These are phyloP conservation scores for Serendipita vermifera DNA, from an alignment of 768 basidiomycete species.

Conservation along the genomic window DNA sequence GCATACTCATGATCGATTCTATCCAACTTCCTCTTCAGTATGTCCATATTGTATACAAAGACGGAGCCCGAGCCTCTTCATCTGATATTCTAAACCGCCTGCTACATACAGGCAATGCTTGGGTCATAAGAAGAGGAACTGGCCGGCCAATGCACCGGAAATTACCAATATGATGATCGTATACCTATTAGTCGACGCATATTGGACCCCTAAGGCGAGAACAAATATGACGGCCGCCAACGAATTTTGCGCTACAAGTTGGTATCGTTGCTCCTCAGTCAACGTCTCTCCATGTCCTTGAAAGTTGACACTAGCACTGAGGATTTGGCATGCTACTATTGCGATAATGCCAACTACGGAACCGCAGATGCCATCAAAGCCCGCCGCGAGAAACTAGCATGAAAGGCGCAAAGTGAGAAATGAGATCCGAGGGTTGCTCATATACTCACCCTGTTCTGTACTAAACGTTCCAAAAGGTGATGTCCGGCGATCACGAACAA, in stretches of 20 bases:
- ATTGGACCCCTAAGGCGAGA: not conserved
- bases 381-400: not conserved
- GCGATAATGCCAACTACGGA: constrained; percentile 3
- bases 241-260: not conserved
- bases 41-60: too few relatives aligned
- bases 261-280: not conserved
- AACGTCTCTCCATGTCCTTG: not conserved
- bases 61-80: too few relatives aligned
- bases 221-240: constrained; percentile 6
- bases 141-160: not conserved
- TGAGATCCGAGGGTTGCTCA: not conserved
- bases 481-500: constrained; percentile 7
- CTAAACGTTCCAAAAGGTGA: not conserved
- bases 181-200: not conserved
- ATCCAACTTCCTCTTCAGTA: too few relatives aligned
- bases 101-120: too few relatives aligned
- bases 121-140: constrained; percentile 4
- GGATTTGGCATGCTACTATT: not conserved
- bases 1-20: too few relatives aligned
- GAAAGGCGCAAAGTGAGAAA: not conserved
- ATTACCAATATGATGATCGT: not conserved
- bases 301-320: not conserved
- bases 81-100: too few relatives aligned
- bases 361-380: not conserved
- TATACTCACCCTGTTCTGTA: constrained; percentile 1